Percentiles rank a stretch among this genome's conserved stretches.
phyloP scores from a whole-genome alignment of 1,139 yeast species.

The Lodderomyces theae region DNA sequence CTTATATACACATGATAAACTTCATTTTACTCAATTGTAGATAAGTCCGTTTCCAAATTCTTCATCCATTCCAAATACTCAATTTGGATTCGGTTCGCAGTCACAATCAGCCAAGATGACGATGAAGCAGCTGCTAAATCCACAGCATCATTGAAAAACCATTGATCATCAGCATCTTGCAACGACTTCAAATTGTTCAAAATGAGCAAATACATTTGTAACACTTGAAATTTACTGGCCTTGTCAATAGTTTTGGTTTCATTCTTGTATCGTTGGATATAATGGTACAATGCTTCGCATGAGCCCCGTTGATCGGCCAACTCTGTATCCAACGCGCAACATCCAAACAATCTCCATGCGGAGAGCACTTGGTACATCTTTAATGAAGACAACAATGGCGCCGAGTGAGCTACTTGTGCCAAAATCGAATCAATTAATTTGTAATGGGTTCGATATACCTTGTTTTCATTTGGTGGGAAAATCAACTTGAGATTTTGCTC shows the following conservation, averaged over 20 bases:
- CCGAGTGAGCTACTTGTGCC: slow-evolving; percentile 37
- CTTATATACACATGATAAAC: slow-evolving; percentile 1
- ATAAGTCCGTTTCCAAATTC: slow-evolving; percentile 26
- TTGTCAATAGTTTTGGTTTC: slow-evolving; percentile 25
- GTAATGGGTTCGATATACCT: slow-evolving; percentile 27
- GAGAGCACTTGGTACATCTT: slow-evolving; percentile 53
- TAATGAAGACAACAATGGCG: slow-evolving; percentile 35
- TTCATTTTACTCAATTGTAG: slow-evolving; percentile 6
- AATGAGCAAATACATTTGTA: slow-evolving; percentile 47
- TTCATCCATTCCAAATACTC: slow-evolving; percentile 39
- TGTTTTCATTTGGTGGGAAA: slow-evolving; percentile 19
- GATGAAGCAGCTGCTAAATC: slow-evolving; percentile 17
- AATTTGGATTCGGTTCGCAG: slow-evolving; percentile 27
- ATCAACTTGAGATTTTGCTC: slow-evolving; percentile 22
- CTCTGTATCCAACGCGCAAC: slow-evolving; percentile 9
- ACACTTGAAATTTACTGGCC: slow-evolving; percentile 33
- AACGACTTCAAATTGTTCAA: slow-evolving; percentile 48
- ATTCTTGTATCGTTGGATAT: slow-evolving; percentile 39
- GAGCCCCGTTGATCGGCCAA: slow-evolving; percentile 52
- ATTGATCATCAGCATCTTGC: slow-evolving; percentile 48
- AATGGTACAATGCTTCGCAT: slow-evolving; percentile 53
- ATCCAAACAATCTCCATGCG: slow-evolving; percentile 49
- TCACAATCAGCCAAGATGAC: slow-evolving; percentile 18
- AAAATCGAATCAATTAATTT: slow-evolving; percentile 40
- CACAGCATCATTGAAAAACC: slow-evolving; percentile 41